Percentiles rank a stretch among this genome's conserved stretches.
Evolutionary conservation across 208 protist genomes (phyloP).

Genomic region (Acanthamoeba castellanii): DNA sequence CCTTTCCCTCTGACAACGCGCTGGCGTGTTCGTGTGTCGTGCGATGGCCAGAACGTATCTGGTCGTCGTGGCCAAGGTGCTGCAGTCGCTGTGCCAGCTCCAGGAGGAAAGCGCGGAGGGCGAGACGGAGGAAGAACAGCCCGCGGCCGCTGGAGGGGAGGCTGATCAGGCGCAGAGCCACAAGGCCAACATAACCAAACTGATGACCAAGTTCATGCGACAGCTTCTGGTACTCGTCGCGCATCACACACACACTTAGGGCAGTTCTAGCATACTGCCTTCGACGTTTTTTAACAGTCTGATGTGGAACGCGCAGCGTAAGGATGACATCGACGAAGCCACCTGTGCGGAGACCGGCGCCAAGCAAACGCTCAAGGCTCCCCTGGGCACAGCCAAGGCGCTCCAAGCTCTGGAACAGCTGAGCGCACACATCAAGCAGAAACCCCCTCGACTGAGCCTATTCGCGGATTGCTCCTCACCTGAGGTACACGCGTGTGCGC

Average conservation of each 20-base stretch:
- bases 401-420: too few species aligned
- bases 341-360: too few species aligned
- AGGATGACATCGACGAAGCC: background rate
- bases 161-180: background rate
- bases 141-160: background rate
- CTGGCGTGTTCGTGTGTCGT: background rate
- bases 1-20: background rate
- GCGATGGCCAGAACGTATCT: background rate
- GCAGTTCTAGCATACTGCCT: background rate
- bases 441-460: too few species aligned
- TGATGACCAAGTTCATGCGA: background rate
- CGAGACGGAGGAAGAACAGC: background rate
- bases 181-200: background rate
- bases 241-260: too few species aligned
- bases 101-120: background rate
- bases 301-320: background rate
- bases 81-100: slow-evolving; percentile 6
- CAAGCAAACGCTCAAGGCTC: too few species aligned
- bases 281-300: too few species aligned
- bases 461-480: too few species aligned
- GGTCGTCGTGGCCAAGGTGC: background rate
- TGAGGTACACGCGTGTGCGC: too few species aligned
- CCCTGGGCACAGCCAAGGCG: too few species aligned
- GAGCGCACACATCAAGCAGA: too few species aligned
- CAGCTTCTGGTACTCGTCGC: background rate